Evolutionary conservation across 164 flowering plant species (phyloP).

Genomic region (Liriodendron chinense): DNA sequence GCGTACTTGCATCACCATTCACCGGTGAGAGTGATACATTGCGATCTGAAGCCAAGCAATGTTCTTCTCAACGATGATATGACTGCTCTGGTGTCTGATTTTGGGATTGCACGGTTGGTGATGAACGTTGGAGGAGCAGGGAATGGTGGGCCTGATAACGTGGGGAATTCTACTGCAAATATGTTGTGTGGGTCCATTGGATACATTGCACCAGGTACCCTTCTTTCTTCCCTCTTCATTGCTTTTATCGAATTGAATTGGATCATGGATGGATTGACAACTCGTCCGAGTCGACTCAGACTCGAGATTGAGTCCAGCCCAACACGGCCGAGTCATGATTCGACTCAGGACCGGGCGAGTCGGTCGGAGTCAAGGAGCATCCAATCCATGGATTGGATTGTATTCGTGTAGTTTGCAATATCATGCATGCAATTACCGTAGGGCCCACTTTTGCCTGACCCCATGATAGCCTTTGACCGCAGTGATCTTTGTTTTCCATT

Average conservation of each 20-base stretch:
- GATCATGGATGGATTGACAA: background rate
- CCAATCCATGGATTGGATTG: too few species aligned
- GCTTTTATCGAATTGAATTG: constrained; percentile 15
- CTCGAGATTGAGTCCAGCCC: too few species aligned
- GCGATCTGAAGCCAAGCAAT: constrained; percentile 38
- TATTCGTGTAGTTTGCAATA: too few species aligned
- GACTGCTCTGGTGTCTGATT: constrained; percentile 34
- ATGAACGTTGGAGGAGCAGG: constrained; percentile 18
- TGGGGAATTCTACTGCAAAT: constrained; percentile 29
- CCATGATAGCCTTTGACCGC: too few species aligned
- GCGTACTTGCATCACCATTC: constrained; percentile 39
- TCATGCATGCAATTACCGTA: too few species aligned
- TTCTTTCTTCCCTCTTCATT: constrained; percentile 30
- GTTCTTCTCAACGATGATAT: constrained; percentile 30
- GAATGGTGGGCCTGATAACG: background rate
- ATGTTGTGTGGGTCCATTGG: constrained; percentile 26
- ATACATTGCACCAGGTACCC: constrained; percentile 34
- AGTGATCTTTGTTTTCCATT: too few species aligned
- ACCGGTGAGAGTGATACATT: constrained; percentile 30
- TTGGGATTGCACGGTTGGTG: constrained; percentile 32
- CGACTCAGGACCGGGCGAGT: too few species aligned
- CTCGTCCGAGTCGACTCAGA: too few species aligned
- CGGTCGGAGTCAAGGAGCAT: too few species aligned
- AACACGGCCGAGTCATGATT: too few species aligned
- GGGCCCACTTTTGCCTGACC: too few species aligned